Base-by-base conservation (phyloP, 1,139 yeast genomes). In the Saccharomyces hybrid region DNA sequence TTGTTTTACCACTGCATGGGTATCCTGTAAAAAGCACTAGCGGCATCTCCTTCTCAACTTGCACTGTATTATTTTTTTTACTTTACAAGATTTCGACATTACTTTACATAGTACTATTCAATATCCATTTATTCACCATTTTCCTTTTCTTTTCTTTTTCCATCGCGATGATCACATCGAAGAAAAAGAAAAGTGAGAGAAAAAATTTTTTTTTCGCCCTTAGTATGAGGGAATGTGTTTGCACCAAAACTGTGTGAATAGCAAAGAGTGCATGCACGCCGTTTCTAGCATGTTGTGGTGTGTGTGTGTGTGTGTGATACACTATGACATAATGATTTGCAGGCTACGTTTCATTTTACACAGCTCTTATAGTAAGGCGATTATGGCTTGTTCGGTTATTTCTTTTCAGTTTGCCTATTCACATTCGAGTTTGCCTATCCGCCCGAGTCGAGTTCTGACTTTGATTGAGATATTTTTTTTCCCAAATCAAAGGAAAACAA, bases 1-100 rank as follows among this genome's bases (percentile, higher is more conserved):
- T 80, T 2, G 95, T 79, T 67, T 93, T 93, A 2, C 99, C 99
- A 8, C 89, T 79, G 38, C 84, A 76, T 3, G 99, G 98, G 56
- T 77, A 83, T 2, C 99, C 99, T 0, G 96, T 83, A 53, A 93
- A 76, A 48, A 88, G 76, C 12, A 93, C 78, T 51, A 93, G 75
- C 4, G 99, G 98, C 99, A 93, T 93, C n/a, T 24, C 14, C 12
- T 26, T 46, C 11, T 24, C 3, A 6, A 27, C 7, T 14, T 7
- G n/a, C 31, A 8, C 16, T 44, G 11, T 19, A 11, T 14, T n/a
- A n/a, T n/a, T n/a, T n/a, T n/a, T n/a, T 19, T 32, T 24, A 2
- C 21, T 32, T 21, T n/a, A 16, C 27, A 26, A 21, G 19, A 12
- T n/a, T 14, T 14, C 19, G 11, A 16, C 14, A 11, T 16, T n/a